Percentiles rank a stretch among this genome's conserved stretches.
phyloP scores from a whole-genome alignment of 1,139 yeast genomes.

The Nadsonia starkeyi-henricii region DNA sequence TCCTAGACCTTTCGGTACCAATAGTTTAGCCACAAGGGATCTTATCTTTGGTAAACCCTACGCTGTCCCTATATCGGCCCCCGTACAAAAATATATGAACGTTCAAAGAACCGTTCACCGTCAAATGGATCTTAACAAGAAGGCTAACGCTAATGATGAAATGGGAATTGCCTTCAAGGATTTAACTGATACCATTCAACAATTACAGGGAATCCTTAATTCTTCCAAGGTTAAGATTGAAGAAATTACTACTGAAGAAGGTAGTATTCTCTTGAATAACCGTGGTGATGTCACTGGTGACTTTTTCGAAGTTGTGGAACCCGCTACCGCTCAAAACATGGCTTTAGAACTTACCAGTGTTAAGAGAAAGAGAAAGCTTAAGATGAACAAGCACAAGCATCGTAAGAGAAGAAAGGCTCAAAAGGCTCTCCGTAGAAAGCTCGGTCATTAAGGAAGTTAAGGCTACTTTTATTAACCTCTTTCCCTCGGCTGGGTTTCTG shows the following conservation, averaged over 20 bases:
- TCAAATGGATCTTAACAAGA: neutral
- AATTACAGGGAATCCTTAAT: neutral
- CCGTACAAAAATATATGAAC: neutral
- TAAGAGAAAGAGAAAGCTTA: conserved; percentile 30
- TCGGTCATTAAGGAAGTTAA: conserved; percentile 12
- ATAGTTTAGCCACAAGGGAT: neutral
- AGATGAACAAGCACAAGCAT: conserved; percentile 35
- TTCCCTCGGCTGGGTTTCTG: no score
- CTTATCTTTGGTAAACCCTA: neutral
- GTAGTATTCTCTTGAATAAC: neutral
- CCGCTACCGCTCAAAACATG: conserved; percentile 1
- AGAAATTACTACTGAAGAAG: neutral
- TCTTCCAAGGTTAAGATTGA: neutral
- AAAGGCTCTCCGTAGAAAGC: conserved; percentile 27
- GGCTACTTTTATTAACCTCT: no score
- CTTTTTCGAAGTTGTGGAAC: conserved; percentile 4
- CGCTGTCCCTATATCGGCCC: neutral
- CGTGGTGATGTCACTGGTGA: conserved; percentile 1
- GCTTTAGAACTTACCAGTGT: conserved; percentile 21
- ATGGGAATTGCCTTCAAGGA: neutral
- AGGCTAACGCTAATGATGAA: neutral
- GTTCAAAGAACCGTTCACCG: neutral
- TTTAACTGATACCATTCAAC: neutral
- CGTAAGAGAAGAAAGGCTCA: conserved; percentile 32
- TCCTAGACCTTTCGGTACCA: neutral